Percentiles rank a stretch among this genome's conserved stretches.
These are phyloP conservation scores for Senecio squalidus DNA, from an alignment of 140 eudicot genomes.

Conservation along the genomic window DNA sequence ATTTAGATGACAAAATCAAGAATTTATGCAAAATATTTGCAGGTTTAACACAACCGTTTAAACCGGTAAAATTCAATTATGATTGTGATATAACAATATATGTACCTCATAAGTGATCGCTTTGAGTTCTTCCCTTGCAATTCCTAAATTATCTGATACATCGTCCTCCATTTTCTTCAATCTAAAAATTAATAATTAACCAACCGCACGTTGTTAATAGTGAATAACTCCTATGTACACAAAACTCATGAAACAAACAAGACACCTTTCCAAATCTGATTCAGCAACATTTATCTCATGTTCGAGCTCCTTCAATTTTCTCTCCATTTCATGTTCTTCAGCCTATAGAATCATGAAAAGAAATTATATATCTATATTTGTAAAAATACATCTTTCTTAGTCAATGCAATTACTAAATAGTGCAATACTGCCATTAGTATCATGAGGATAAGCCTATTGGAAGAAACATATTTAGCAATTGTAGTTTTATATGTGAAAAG, in stretches of 20 bases:
- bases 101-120: slow-evolving; percentile 46
- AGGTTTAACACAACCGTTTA: not conserved
- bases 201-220: slow-evolving; percentile 6
- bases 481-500: not conserved
- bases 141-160: slow-evolving; percentile 29
- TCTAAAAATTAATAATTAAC: slow-evolving; percentile 35
- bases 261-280: slow-evolving; percentile 47
- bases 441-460: too few species aligned
- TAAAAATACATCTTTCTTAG: not conserved
- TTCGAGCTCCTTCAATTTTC: slow-evolving; percentile 54
- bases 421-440: too few species aligned
- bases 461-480: not conserved
- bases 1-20: not conserved
- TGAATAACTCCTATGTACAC: not conserved
- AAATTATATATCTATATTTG: not conserved
- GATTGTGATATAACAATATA: too few species aligned
- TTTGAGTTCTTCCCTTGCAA: slow-evolving; percentile 39
- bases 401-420: not conserved
- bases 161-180: slow-evolving; percentile 54
- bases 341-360: slow-evolving; percentile 43
- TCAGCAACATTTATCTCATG: slow-evolving; percentile 55
- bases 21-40: not conserved
- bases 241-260: slow-evolving; percentile 10
- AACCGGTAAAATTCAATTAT: too few species aligned
- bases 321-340: slow-evolving; percentile 78